Evolutionary conservation across 805 yeast species (phyloP), one percentile per base, ranked within the genome.

Genomic region (Ogataea thermomethanolica): DNA sequence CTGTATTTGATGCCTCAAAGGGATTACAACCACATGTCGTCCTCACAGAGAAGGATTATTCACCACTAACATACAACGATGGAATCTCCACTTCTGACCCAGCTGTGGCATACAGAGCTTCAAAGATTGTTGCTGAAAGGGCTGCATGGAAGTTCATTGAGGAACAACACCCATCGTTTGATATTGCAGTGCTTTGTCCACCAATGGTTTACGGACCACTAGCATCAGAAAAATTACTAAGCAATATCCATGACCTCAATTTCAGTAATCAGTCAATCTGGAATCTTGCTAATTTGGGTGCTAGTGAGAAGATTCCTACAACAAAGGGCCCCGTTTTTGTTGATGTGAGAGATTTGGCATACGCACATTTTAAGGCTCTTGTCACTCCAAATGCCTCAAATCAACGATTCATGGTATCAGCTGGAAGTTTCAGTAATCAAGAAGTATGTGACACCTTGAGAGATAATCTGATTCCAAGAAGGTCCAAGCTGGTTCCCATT

Each of bases 131-230:
- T 44, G 83, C 84, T 12, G 87, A 81, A 54, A 59, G 62, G 35
- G 70, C 76, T 1, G 84, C 83, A 3, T 79, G 87, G 81, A 70
- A 74, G 3, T 70, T 65, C 12, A 63, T 74, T 35, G 51, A 67
- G 14, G 46, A 56, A 21, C 59, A 62, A 29, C 57, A 56, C 34
- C 62, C 69, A 35, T 22, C 40, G 11, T 70, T 78, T 57, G 64
- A 64, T 26, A 51, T 78, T 37, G 62, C 71, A 27, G 65, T 74
- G 2, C 69, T 79, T 17, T 74, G 74, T 47, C 84, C 84, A 8
- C 70, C 72, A 9, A 75, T 64, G 54, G 81, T 78, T 1, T 70
- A 76, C 48, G 85, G 84, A 4, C 84, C 84, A 6, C 79, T 78
- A 50, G 69, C 66, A 14, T 73, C 41, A 5, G 31, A 45, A 3